phyloP scores from a whole-genome alignment of 768 basidiomycete species.

The Termitomyces sp. region DNA sequence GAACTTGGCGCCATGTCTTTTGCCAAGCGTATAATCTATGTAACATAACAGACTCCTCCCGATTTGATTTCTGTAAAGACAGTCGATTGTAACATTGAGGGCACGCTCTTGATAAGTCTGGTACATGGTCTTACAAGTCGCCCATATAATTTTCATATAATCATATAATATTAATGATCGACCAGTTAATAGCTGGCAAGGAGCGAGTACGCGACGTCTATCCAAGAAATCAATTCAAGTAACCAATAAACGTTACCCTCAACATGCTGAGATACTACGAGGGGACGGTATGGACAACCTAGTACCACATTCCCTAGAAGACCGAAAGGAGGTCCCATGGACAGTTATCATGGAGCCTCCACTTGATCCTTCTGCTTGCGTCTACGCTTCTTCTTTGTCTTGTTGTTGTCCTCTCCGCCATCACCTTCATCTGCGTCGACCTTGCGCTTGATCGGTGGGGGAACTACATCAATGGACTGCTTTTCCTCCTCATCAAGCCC shows the following conservation, averaged over 20 bases:
- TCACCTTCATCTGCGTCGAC: conserved; percentile 26
- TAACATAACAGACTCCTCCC: conserved; percentile 13
- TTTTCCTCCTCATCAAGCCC: conserved; percentile 16
- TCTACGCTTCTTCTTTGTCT: conserved; percentile 27
- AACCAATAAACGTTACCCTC: neutral
- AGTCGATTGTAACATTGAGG: neutral
- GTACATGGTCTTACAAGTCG: neutral
- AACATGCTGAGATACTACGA: neutral
- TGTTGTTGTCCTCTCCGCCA: conserved; percentile 35
- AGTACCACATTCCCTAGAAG: conserved; percentile 7
- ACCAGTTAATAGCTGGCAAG: neutral
- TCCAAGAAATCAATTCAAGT: neutral
- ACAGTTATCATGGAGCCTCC: neutral
- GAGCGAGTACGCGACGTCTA: neutral
- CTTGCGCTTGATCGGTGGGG: conserved; percentile 10
- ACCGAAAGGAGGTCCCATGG: neutral
- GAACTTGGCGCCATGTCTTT: conserved; percentile 19
- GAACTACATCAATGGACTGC: neutral
- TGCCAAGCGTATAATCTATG: neutral
- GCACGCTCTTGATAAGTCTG: neutral
- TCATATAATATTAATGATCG: no score
- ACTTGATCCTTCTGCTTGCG: conserved; percentile 17
- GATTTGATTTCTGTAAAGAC: conserved; percentile 19
- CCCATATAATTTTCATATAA: no score
- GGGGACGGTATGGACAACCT: no score